A percentile compares a stretch with the other conserved stretches of the same genome.
Evolutionary conservation across 441 rosid species (phyloP).

Genomic region (Kokia cookei): DNA sequence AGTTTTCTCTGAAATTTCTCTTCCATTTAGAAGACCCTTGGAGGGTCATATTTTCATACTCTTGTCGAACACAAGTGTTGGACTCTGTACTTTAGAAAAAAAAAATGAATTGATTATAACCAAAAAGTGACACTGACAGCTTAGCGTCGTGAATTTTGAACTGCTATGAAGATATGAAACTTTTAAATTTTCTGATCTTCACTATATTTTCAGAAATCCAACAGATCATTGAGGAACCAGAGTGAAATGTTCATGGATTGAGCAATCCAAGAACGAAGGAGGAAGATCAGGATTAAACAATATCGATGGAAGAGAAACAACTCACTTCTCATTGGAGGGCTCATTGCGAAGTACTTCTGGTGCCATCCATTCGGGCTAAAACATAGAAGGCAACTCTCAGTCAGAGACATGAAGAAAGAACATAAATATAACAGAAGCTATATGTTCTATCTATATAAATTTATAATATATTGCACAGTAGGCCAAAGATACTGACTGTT

Average conservation of each 20-base stretch:
- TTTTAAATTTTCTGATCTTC: neutral
- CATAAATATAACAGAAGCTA: neutral
- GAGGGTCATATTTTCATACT: too few species aligned
- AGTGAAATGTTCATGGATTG: neutral
- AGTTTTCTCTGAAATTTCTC: too few species aligned
- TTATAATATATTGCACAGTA: neutral
- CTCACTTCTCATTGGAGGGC: conserved; percentile 97
- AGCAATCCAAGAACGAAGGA: neutral
- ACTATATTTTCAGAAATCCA: neutral
- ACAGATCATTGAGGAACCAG: neutral
- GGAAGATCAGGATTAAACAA: neutral
- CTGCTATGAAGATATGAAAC: neutral
- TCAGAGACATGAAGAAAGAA: conserved; percentile 11
- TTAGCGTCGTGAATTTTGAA: neutral
- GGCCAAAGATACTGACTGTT: conserved; percentile 52
- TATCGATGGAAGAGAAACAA: conserved; percentile 12
- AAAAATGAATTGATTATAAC: too few species aligned
- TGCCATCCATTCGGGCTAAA: conserved; percentile 99
- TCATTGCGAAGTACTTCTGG: conserved; percentile 99
- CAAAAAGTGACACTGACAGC: neutral
- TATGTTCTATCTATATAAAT: neutral
- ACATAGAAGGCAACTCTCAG: conserved; percentile 20
- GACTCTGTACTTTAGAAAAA: too few species aligned
- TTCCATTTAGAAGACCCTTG: too few species aligned
- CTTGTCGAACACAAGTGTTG: too few species aligned